Evolutionary conservation across 1,284 basidiomycete species (phyloP), one percentile per base, ranked within the genome.

Genomic region (Sporisorium exsertum): DNA sequence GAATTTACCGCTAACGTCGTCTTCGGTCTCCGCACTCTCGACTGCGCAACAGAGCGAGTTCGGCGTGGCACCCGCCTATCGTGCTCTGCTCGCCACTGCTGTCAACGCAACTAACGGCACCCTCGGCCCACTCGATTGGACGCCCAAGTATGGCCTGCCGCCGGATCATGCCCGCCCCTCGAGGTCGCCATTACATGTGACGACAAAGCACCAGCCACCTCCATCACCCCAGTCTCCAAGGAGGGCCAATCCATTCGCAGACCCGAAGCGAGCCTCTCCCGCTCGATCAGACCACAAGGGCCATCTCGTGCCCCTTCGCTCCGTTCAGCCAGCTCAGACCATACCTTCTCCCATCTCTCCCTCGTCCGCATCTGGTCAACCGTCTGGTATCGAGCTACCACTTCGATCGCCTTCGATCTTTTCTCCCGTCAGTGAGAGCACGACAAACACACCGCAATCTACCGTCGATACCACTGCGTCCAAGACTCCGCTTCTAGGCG

Each of bases 121-220:
- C 1, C 60, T 77, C 22, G 73, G 65, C 18, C 64, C 64, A 24
- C 65, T 77, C 55, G 73, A 77, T 45, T 77, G 69, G 73, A 63
- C 73, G 9, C 73, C 73, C 32, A 77, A 65, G 24, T 72, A 72
- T 50, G 73, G 73, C 15, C 13, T 77, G 16, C 60, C 59, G 7
- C 18, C 53, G 6, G 27, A 43, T 22, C 68, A 33, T 20, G 22
- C 24, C 5, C 37, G 37, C n/a, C 27, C 7, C 27, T 20, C 54
- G 58, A 18, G 29, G 15, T 54, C 58, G 9, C 57, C 67, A 4
- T 29, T 58, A 20, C 47, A 27, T 12, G 12, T 42, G 15, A 6
- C 33, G 13, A 35, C 52, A 13, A 51, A 16, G 22, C 32, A 26
- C 15, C 51, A 35, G 8, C 18, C 24, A 16, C 13, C 45, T 29